Percentiles rank a stretch among this genome's conserved stretches.
phyloP scores from a whole-genome alignment of 2,329 filamentous ascomycete genomes.

The Ceratocystis smalleyi region DNA sequence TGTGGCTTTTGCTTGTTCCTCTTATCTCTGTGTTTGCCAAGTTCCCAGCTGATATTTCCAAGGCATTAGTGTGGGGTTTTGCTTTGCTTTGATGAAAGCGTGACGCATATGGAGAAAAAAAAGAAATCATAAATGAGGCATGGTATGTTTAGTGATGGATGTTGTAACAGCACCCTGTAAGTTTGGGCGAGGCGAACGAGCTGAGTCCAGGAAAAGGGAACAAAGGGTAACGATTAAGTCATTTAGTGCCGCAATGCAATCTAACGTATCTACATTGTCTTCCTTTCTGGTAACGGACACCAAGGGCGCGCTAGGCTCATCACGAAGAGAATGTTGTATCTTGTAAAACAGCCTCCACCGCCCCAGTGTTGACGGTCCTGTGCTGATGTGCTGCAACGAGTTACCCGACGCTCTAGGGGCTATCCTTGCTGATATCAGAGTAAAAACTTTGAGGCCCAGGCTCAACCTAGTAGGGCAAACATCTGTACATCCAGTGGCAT shows the following conservation, averaged over 20 bases:
- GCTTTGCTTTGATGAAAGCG: background rate
- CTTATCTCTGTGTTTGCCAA: background rate
- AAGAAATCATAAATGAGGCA: constrained; percentile 1
- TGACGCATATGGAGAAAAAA: background rate
- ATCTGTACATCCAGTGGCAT: background rate
- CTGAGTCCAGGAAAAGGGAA: background rate
- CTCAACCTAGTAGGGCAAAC: background rate
- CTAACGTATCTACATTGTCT: background rate
- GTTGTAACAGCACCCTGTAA: background rate
- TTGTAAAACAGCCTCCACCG: background rate
- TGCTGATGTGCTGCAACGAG: background rate
- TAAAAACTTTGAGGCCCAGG: background rate
- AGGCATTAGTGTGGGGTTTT: background rate
- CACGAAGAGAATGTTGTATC: background rate
- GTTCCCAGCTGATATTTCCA: background rate
- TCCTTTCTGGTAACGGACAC: background rate
- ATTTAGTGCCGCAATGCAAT: background rate
- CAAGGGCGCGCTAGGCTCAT: background rate
- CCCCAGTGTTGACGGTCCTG: background rate
- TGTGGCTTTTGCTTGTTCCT: background rate
- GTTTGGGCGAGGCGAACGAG: background rate
- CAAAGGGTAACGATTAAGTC: background rate
- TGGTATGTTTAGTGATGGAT: background rate
- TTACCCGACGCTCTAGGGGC: background rate
- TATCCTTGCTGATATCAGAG: background rate